Percentiles rank a stretch among this genome's conserved stretches.
Evolutionary conservation across 257 asterid genomes (phyloP).

Genomic region (Lavandula angustifolia): DNA sequence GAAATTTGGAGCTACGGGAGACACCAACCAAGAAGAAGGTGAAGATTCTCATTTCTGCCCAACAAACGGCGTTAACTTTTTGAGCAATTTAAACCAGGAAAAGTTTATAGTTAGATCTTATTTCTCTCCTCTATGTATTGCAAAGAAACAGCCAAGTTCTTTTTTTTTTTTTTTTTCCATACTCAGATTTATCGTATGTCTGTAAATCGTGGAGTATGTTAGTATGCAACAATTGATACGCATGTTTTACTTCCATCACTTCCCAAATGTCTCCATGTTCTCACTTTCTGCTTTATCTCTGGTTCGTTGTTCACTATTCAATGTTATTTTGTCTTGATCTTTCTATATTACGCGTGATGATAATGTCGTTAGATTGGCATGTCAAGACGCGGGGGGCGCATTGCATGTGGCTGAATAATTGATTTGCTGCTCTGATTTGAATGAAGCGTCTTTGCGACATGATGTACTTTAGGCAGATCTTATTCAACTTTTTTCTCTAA

Average conservation of each 20-base stretch:
- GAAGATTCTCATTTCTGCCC: slow-evolving; percentile 48
- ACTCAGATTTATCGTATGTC: slow-evolving; percentile 5
- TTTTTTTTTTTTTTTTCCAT: too few species aligned
- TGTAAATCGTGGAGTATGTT: background rate
- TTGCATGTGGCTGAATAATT: slow-evolving; percentile 1
- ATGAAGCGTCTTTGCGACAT: slow-evolving; percentile 21
- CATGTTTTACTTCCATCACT: background rate
- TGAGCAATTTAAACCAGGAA: slow-evolving; percentile 29
- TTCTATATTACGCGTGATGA: slow-evolving; percentile 15
- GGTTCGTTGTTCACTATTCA: slow-evolving; percentile 36
- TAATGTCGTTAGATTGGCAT: slow-evolving; percentile 23
- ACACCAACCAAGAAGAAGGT: slow-evolving; percentile 46
- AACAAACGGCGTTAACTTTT: slow-evolving; percentile 44
- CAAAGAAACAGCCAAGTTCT: too few species aligned
- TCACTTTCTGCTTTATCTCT: slow-evolving; percentile 31
- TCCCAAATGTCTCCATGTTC: slow-evolving; percentile 37
- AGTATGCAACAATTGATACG: too few species aligned
- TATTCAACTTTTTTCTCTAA: slow-evolving; percentile 16
- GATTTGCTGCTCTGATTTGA: slow-evolving; percentile 34
- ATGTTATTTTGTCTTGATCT: slow-evolving; percentile 9
- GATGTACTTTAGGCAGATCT: slow-evolving; percentile 30
- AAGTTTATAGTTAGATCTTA: too few species aligned
- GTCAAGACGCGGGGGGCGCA: slow-evolving; percentile 3
- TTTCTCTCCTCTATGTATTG: too few species aligned
- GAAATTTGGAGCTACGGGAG: slow-evolving; percentile 53